phyloP scores from a whole-genome alignment of 2,329 filamentous ascomycete genomes.

The Aspergillus latus region DNA sequence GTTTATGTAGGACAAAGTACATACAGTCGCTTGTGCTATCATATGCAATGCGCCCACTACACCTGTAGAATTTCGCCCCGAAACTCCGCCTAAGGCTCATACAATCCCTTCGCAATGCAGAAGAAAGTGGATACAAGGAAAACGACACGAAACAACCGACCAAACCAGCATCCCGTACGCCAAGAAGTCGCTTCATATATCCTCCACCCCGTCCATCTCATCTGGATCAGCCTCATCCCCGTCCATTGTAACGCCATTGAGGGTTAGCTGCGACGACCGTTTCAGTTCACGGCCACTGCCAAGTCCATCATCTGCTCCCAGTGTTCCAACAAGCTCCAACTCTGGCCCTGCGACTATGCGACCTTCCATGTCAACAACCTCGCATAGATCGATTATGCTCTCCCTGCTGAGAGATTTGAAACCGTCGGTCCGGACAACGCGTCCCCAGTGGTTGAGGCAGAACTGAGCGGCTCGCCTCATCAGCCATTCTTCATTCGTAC shows the following conservation, averaged over 20 bases:
- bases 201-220: conserved; percentile 51
- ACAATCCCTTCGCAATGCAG: not conserved
- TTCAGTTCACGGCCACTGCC: conserved; percentile 35
- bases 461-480: conserved; percentile 83
- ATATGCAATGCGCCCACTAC: not conserved
- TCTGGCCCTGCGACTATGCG: conserved; percentile 86
- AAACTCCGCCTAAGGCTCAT: conserved; percentile 7
- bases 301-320: conserved; percentile 49
- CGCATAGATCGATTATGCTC: conserved; percentile 84
- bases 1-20: not conserved
- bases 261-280: conserved; percentile 28
- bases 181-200: conserved; percentile 16
- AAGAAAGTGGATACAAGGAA: conserved; percentile 4
- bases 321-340: conserved; percentile 60
- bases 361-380: conserved; percentile 92
- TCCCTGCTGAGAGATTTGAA: conserved; percentile 78
- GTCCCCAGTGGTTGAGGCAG: conserved; percentile 91
- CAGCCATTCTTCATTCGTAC: conserved; percentile 91
- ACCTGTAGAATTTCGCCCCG: not conserved
- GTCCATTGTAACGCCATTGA: conserved; percentile 30
- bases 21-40: not conserved
- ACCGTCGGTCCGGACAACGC: conserved; percentile 83
- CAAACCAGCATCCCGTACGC: not conserved
- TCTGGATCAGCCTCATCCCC: conserved; percentile 47
- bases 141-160: conserved; percentile 1